Base-by-base conservation (phyloP, 345 rosid genomes). In the Brassica incana region DNA sequence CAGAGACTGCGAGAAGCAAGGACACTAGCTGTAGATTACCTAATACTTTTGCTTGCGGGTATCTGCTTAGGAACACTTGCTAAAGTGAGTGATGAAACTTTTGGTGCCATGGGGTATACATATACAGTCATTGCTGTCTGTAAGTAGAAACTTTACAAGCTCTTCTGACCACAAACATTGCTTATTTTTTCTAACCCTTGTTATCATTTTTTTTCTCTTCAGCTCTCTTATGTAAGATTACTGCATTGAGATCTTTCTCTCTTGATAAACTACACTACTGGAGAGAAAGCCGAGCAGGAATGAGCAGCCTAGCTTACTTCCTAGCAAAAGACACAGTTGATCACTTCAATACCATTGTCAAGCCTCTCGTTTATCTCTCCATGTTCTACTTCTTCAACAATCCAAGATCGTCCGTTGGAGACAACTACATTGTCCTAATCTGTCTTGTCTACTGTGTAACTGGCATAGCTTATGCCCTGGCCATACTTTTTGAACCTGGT, bases 341-440 rank as follows among this genome's bases (percentile, higher is more conserved):
- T 82, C 95, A 88, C 76, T 92, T 96, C 90, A 96, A 90, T 76
- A 92, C 92, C 66, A 36, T 92, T 43, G 83, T 96, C 83, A 96
- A 88, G 83, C 99, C 99, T 7, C 83, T 93, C 8, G 97, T 93
- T 77, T 92, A 89, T 79, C 88, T 93, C 65, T 93, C 99, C 9
- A 96, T 96, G 99, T 92, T 93, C 85, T 96, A 93, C 88, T 96
- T 88, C 90, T 96, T 92, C 94, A 96, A 93, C 89, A 93, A 90
- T 76, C 99, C 97, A 6, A 84, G 97, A 84, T 93, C 99, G 70
- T 79, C 90, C 29, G 87, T 93, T 2, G 38, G 67, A 0, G 99
- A 92, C 80, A 93, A 96, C 63, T 96, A 96, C 68, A 7, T 87
- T 5, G 98, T 96, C 82, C 69, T 96, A 71, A 45, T 88, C 69